Base-by-base conservation (phyloP, 1,139 yeast species). In the Protomyces arabidopsidicola region DNA sequence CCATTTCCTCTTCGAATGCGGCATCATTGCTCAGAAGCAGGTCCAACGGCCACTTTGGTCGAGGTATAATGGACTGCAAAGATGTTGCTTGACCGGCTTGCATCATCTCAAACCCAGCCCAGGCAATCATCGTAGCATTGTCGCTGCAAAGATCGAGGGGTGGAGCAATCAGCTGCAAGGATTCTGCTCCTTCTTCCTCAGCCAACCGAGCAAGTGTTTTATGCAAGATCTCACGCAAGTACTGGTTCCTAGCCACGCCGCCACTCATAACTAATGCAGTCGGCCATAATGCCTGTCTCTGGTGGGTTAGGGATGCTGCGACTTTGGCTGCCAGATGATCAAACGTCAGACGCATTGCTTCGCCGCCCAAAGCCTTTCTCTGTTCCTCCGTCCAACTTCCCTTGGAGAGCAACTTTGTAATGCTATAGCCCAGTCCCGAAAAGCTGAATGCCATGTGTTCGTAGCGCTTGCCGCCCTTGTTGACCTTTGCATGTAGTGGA, bases 81-180 rank as follows among this genome's bases (percentile, higher is more conserved):
- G 22, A 20, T 16, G 55, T 9, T 38, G 34, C 24, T 51, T 58
- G 45, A 8, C 53, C 38, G 35, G 24, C 12, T 22, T 52, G 62
- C 14, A 24, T 16, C 16, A 90, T 77, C 72, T 91, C 97, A 12
- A 91, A 88, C 0, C 97, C 98, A 0, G 98, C 96, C 84, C 95
- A 88, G 0, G 97, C 98, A 63, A 93, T 93, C 99, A 93, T 93
- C 1, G 90, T 82, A 0, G 98, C 97, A 74, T 93, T 95, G 72
- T 93, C 98, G 0, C 97, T 90, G 72, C 98, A 95, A 68, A 91
- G 77, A 5, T 80, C 76, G 6, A 85, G 78, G 35, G 82, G 85
- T 0, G 97, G 96, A 70, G 86, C 90, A 70, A 65, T 55, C 9
- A 65, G 59, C 45, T 62, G 38, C 14, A 55, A 20, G n/a, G 42